Percentiles rank a stretch among this genome's conserved stretches.
phyloP scores from a whole-genome alignment of 139 green algal genomes.

The Coccomyxa sp. region DNA sequence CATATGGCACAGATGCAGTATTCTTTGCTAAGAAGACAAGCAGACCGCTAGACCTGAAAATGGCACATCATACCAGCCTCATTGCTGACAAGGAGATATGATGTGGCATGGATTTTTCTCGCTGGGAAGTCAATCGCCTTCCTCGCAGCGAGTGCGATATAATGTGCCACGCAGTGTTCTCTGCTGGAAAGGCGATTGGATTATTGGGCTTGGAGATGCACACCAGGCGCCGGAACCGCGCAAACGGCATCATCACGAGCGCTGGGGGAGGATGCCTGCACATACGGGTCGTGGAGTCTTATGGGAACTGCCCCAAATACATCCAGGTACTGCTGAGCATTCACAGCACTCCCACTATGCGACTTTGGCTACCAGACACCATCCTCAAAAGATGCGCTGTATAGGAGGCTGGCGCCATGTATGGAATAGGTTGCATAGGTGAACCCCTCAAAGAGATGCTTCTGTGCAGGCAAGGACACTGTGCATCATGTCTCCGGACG shows the following conservation, averaged over 20 bases:
- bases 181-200: conserved; percentile 6
- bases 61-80: background rate
- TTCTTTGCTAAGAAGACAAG: no score
- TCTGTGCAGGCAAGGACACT: no score
- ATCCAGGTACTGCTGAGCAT: conserved; percentile 25
- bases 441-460: no score
- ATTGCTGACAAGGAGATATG: background rate
- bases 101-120: background rate
- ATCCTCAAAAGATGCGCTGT: no score
- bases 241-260: conserved; percentile 20
- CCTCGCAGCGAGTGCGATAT: background rate
- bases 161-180: conserved; percentile 2
- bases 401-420: no score
- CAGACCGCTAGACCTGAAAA: no score
- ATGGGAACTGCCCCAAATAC: conserved; percentile 45
- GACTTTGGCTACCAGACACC: no score
- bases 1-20: no score
- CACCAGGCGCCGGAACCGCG: conserved; percentile 41
- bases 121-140: background rate
- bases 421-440: no score
- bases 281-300: conserved; percentile 17
- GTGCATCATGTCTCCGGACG: no score
- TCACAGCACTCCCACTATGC: no score
- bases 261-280: background rate
- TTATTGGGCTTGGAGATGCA: conserved; percentile 32